A percentile compares a stretch with the other conserved stretches of the same genome.
phyloP scores from a whole-genome alignment of 2,329 filamentous ascomycete species.

The Aspergillus sojae region DNA sequence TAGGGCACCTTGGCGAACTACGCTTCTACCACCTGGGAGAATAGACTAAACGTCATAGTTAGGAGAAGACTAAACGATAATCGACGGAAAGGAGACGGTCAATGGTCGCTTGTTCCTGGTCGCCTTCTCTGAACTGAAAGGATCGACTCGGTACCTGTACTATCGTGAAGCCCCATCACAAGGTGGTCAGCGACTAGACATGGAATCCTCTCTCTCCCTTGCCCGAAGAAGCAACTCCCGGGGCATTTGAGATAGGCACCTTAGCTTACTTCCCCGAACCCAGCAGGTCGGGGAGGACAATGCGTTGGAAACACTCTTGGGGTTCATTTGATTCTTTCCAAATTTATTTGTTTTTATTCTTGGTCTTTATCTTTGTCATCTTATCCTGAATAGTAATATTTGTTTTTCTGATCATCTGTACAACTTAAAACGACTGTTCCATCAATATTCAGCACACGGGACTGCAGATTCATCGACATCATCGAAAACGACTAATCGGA shows the following conservation, averaged over 20 bases:
- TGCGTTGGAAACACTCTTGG: background rate
- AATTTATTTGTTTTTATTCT: background rate
- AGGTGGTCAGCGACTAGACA: background rate
- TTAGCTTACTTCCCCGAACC: background rate
- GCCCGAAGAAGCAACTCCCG: background rate
- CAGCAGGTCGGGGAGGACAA: background rate
- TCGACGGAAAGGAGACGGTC: background rate
- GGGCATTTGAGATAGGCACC: background rate
- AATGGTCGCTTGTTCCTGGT: background rate
- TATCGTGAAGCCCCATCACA: background rate
- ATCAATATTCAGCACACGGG: background rate
- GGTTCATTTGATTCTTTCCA: background rate
- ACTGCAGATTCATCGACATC: slow-evolving; percentile 20
- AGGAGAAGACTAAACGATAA: background rate
- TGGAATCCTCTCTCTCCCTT: background rate
- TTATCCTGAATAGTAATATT: no score
- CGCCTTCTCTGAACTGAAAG: background rate
- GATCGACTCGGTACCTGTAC: background rate
- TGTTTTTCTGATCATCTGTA: no score
- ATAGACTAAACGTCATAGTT: background rate
- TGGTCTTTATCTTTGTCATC: no score
- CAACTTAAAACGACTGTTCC: no score
- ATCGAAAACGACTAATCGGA: slow-evolving; percentile 9
- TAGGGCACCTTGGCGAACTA: slow-evolving; percentile 3
- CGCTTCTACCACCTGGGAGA: background rate